Evolutionary conservation across 73 alveolate genomes (phyloP).

Genomic region (Tetrahymena thermophila): DNA sequence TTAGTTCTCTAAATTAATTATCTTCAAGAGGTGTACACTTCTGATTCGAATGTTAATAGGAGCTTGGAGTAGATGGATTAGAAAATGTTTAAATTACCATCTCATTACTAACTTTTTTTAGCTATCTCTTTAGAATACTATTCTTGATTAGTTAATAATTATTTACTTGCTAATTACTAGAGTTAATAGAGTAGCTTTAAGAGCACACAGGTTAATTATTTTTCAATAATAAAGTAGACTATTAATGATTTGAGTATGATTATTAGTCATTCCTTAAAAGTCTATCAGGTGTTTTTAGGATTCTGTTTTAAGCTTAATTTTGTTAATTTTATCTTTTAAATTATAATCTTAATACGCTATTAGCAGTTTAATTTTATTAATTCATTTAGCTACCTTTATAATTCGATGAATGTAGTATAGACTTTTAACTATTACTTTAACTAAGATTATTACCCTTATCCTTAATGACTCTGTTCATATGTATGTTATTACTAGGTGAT

Average conservation of each 20-base stretch:
- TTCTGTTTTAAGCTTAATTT: not conserved
- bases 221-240: not conserved
- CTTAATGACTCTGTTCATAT: not conserved
- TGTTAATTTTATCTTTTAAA: not conserved
- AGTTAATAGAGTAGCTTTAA: not conserved
- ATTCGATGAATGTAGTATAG: too few relatives aligned
- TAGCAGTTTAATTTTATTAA: not conserved
- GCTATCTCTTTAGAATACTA: not conserved
- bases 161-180: not conserved
- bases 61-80: not conserved
- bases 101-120: not conserved
- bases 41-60: not conserved
- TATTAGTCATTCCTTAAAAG: not conserved
- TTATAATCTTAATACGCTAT: too few relatives aligned
- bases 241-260: not conserved
- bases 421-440: too few relatives aligned
- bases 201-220: not conserved
- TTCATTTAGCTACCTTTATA: too few relatives aligned
- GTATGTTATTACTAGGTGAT: not conserved
- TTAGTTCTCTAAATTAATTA: not conserved
- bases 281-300: not conserved
- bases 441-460: not conserved
- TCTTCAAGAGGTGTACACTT: not conserved
- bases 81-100: not conserved
- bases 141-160: too few relatives aligned